Evolutionary conservation across 83 land plant genomes (phyloP).

Genomic region (Picea engelmannii): DNA sequence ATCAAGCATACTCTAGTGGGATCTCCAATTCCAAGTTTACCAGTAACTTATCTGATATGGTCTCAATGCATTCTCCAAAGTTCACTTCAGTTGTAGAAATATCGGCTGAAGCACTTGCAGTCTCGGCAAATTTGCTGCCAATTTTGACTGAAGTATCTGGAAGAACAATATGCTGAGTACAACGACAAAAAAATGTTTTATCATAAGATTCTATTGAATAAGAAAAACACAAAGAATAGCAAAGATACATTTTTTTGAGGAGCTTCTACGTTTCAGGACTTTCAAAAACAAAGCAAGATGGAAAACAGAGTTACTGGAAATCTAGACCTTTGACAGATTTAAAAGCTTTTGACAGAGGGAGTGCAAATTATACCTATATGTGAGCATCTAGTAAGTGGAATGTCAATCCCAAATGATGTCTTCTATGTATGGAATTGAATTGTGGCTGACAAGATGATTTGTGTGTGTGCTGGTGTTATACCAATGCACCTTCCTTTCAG

Average conservation of each 20-base stretch:
- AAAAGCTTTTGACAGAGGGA: neutral
- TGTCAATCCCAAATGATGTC: slow-evolving; percentile 5
- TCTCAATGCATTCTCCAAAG: neutral
- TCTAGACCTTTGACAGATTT: neutral
- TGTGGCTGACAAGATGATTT: neutral
- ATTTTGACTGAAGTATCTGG: neutral
- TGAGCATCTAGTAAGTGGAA: slow-evolving; percentile 5
- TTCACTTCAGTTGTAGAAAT: neutral
- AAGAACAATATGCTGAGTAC: slow-evolving; percentile 4
- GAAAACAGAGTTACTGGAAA: neutral
- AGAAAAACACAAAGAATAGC: neutral
- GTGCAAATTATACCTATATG: neutral
- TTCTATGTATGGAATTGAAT: slow-evolving; percentile 3
- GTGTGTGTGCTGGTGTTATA: neutral
- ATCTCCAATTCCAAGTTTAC: slow-evolving; percentile 8
- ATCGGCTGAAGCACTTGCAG: slow-evolving; percentile 5
- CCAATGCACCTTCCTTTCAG: neutral
- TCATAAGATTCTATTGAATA: neutral
- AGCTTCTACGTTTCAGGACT: neutral
- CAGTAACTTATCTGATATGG: slow-evolving; percentile 1
- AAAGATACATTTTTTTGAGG: neutral
- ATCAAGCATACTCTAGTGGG: slow-evolving; percentile 7
- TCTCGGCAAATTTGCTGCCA: slow-evolving; percentile 7
- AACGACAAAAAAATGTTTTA: neutral
- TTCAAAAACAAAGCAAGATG: neutral